Percentiles rank a stretch among this genome's conserved stretches.
Conservation (phyloP, 495 filamentous ascomycete genomes). For the Aspergillus ostianus region DNA sequence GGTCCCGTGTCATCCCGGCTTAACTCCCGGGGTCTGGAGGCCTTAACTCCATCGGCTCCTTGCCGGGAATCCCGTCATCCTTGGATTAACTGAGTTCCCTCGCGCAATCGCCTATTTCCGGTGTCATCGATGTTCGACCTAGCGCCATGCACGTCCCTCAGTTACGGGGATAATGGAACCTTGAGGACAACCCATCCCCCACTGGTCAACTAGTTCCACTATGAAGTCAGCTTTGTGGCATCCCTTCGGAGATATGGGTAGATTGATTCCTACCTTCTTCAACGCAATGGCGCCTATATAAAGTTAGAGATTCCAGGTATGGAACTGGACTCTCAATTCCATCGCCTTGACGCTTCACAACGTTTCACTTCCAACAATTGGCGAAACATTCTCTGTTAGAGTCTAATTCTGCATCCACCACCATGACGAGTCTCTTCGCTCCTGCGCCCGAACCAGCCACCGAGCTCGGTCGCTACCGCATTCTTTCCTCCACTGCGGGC, state of each 20-base stretch:
- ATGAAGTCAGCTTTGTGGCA: neutral
- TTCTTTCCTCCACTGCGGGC: slow-evolving; percentile 58
- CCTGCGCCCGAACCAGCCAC: slow-evolving; percentile 50
- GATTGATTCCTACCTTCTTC: neutral
- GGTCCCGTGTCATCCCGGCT: neutral
- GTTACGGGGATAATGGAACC: too few species aligned
- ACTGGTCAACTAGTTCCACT: neutral
- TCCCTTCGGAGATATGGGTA: neutral
- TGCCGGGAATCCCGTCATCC: too few species aligned
- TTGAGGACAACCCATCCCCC: too few species aligned
- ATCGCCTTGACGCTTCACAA: neutral
- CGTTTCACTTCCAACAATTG: neutral
- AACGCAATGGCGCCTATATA: neutral
- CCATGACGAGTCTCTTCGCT: slow-evolving; percentile 40
- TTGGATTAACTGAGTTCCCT: neutral
- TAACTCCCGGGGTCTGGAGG: neutral
- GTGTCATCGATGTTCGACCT: neutral
- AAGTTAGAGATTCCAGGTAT: neutral
- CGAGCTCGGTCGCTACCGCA: slow-evolving; percentile 56
- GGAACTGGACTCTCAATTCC: neutral
- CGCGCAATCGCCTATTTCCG: neutral
- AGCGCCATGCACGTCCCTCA: too few species aligned
- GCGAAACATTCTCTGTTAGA: neutral
- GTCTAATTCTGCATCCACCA: neutral
- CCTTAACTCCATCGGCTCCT: neutral